A percentile compares a stretch with the other conserved stretches of the same genome.
Evolutionary conservation across 495 filamentous ascomycete genomes (phyloP).

Genomic region (Xylaria acuta): DNA sequence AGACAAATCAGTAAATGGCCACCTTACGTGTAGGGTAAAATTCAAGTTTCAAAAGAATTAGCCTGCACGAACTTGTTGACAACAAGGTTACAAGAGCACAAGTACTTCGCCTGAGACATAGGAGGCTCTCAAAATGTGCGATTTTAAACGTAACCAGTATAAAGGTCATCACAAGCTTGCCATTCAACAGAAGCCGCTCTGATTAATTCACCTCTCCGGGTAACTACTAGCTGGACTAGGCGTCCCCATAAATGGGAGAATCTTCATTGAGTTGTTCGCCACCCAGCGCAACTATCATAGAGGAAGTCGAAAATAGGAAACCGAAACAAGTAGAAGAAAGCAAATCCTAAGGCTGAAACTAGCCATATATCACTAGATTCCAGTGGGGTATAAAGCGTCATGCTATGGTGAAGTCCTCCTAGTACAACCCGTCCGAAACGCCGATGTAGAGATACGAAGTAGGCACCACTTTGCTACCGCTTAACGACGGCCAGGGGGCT

Average conservation of each 20-base stretch:
- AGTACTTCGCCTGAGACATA: background rate
- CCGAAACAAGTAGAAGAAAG: slow-evolving; percentile 20
- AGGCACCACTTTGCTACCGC: background rate
- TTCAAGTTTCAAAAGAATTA: background rate
- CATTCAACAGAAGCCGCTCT: background rate
- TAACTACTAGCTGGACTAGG: background rate
- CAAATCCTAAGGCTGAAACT: slow-evolving; percentile 30
- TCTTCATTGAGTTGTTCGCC: background rate
- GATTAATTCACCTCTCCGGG: too few relatives aligned
- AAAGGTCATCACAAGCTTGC: background rate
- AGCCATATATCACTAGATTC: slow-evolving; percentile 23
- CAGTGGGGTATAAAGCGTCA: slow-evolving; percentile 27
- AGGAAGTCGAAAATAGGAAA: background rate
- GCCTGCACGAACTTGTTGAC: background rate
- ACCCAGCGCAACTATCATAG: background rate
- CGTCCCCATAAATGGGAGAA: background rate
- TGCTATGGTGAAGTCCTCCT: slow-evolving; percentile 10
- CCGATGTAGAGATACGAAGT: slow-evolving; percentile 26
- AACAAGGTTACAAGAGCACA: background rate
- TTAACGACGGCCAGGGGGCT: background rate
- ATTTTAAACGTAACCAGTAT: background rate
- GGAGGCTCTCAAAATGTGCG: background rate
- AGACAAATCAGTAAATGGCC: background rate
- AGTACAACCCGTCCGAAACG: slow-evolving; percentile 25
- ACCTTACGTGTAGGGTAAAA: background rate